These are phyloP conservation scores for Nidularia pulvinata DNA, from an alignment of 768 basidiomycete genomes.

Conservation along the genomic window DNA sequence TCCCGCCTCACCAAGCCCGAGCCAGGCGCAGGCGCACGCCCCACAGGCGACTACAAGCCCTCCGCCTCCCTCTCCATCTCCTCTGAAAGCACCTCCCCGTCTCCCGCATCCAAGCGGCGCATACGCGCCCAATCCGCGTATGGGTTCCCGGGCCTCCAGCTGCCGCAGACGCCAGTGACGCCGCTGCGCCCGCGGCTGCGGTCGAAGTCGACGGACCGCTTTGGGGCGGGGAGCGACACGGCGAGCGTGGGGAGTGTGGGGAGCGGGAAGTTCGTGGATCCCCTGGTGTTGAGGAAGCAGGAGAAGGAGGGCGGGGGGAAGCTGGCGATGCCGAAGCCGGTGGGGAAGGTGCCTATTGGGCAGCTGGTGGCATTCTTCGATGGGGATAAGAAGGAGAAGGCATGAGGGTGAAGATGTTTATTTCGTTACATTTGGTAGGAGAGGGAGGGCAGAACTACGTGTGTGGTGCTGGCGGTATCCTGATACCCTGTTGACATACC, in stretches of 20 bases:
- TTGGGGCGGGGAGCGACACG: constrained; percentile 19
- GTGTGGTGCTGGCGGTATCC: no score
- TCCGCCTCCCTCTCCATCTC: not conserved
- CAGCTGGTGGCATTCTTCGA: constrained; percentile 89
- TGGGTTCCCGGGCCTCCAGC: constrained; percentile 34
- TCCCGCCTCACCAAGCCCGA: constrained; percentile 19
- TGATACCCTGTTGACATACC: no score
- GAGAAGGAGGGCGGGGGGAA: constrained; percentile 43
- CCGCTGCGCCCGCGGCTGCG: constrained; percentile 34
- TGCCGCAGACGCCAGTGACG: constrained; percentile 20
- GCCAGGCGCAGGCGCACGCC: not conserved
- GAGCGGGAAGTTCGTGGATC: constrained; percentile 70
- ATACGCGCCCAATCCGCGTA: constrained; percentile 64
- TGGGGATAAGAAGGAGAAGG: constrained; percentile 33
- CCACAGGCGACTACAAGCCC: constrained; percentile 20
- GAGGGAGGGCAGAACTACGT: no score
- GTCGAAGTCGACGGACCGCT: constrained; percentile 39
- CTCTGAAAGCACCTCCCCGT: not conserved
- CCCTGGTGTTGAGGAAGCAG: constrained; percentile 69
- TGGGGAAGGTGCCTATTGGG: constrained; percentile 70
- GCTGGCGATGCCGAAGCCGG: constrained; percentile 42
- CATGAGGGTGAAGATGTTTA: no score
- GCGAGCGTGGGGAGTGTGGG: constrained; percentile 19
- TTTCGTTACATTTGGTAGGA: no score
- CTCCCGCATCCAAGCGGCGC: constrained; percentile 24